Evolutionary conservation across 495 filamentous ascomycete genomes (phyloP), one percentile per base, ranked within the genome.

Genomic region (Neurospora africana): DNA sequence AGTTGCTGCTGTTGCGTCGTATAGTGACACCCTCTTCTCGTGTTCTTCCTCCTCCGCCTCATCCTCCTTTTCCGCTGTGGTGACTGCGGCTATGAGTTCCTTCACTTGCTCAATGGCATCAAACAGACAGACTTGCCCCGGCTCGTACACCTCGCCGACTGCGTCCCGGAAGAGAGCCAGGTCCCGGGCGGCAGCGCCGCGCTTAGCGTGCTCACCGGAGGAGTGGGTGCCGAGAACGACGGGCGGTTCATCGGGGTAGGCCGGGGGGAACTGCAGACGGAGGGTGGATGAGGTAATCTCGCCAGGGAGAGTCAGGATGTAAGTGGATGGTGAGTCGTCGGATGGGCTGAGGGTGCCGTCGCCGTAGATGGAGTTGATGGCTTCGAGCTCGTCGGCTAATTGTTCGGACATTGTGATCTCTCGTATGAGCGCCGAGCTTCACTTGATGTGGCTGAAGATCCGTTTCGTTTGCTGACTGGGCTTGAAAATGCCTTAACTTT

Each of bases 301-400:
- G 27, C 81, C 80, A 6, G 84, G 86, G 19, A 82, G 86, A 71
- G 80, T 82, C 70, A 91, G 82, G 71, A 89, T 78, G 72, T 86
- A 89, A 35, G 84, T 71, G 72, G 75, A 73, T 10, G 76, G 61
- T 30, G 30, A 77, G 61, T 80, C 78, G 4, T 69, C 47, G 3
- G 73, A 7, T 19, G 79, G 81, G 8, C 79, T 75, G 30, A 97
- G 82, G 7, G 91, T 92, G 47, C 84, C 81, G 19, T 88, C 86
- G 30, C 90, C 92, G 82, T 96, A 99, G 75, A 99, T 99, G 27
- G 95, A 92, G 79, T 95, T 97, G 74, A 99, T 92, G 68, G 92
- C 93, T 77, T 91, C 90, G 19, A 95, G 83, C 82, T 99, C 95
- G 82, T 98, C 92, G 44, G 78, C 78, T 30, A 97, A 89, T 40